Base-by-base conservation (phyloP, 169 alveolate species). In the Plasmodium reichenowi region DNA sequence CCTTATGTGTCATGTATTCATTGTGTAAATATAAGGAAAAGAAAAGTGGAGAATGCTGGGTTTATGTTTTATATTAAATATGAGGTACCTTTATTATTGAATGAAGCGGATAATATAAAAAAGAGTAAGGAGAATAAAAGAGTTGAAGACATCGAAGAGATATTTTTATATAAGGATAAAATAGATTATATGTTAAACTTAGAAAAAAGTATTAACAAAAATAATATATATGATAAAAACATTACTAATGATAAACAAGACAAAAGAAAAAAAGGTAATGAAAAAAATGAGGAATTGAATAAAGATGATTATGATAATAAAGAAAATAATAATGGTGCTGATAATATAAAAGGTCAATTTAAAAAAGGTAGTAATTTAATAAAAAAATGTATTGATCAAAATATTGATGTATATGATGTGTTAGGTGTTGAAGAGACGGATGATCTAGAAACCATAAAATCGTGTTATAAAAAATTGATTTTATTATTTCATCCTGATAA, bases 401-500 rank as follows among this genome's bases (percentile, higher is more conserved):
- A 94, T 67, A 78, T 90, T 74, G 71, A 92, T 48, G 95, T 94
- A 2, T 94, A 94, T 88, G 93, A 92, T 29, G 74, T 94, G 48
- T 87, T 94, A 47, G 68, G 92, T 60, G 94, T 93, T 20, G 80
- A 91, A 24, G 95, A 93, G 67, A 88, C 95, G 2, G 96, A 94
- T 74, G 94, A 75, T 72, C 59, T 87, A 20, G 76, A 87, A 67
- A 74, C 89, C 20, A 93, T 94, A 4, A 92, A 93, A 88, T 87
- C 94, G 3, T 78, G 83, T 52, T 94, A 94, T 89, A 89, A 91
- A 76, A 85, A 92, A 52, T 86, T 94, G 24, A 95, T 93, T 20
- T 80, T 94, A 70, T 62, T 94, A 52, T 85, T 94, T 83, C 96
- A 94, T 62, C 96, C 96, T 1, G 96, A 94, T 80, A 94, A 94